phyloP scores from a whole-genome alignment of 1,284 basidiomycete genomes.

The Cryptococcus jaspeensis region DNA sequence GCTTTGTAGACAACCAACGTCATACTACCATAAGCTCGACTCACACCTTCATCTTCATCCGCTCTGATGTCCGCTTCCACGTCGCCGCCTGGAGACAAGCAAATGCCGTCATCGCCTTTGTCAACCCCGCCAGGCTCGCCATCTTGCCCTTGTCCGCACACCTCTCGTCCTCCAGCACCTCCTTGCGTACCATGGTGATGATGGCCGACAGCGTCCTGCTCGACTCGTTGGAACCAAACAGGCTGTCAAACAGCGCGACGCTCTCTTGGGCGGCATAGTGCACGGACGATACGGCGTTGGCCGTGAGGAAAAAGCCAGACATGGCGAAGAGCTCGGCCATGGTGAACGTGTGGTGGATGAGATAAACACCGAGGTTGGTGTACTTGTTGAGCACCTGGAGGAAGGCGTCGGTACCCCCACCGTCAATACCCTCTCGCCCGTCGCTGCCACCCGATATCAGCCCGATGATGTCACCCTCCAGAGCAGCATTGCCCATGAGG shows the following conservation, averaged over 20 bases:
- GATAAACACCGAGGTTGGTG: conserved; percentile 57
- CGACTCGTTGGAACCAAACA: conserved; percentile 58
- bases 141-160: conserved; percentile 46
- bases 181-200: conserved; percentile 54
- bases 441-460: conserved; percentile 11
- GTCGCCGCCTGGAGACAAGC: conserved; percentile 56
- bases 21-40: conserved; percentile 9
- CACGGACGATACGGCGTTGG: conserved; percentile 44
- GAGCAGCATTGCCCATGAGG: conserved; percentile 33
- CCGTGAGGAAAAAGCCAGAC: conserved; percentile 55
- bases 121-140: conserved; percentile 49
- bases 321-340: conserved; percentile 57
- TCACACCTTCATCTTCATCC: conserved; percentile 51
- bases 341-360: conserved; percentile 56
- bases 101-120: conserved; percentile 57
- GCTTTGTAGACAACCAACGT: background rate
- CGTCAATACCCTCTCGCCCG: background rate
- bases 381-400: conserved; percentile 54
- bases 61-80: conserved; percentile 47
- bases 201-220: conserved; percentile 54
- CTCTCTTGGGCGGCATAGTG: conserved; percentile 54
- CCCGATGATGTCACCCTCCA: conserved; percentile 22
- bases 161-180: conserved; percentile 50
- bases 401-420: conserved; percentile 38
- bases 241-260: conserved; percentile 54